phyloP scores from a whole-genome alignment of 805 yeast genomes.

The Candida xyloterini region DNA sequence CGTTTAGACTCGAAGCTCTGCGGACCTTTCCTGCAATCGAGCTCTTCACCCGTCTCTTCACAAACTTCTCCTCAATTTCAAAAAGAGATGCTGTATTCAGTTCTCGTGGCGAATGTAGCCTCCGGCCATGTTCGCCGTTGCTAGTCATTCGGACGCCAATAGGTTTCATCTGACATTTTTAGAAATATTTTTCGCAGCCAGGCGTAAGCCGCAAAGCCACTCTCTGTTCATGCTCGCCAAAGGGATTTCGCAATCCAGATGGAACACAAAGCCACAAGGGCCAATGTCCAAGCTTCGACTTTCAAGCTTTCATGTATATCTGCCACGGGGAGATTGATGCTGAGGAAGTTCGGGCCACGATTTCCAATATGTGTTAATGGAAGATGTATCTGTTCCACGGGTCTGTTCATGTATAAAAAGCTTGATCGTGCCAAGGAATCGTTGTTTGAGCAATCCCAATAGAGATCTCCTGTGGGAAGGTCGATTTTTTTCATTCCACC shows the following conservation, averaged over 20 bases:
- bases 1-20: background rate
- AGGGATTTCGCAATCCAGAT: background rate
- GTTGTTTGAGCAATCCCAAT: conserved; percentile 27
- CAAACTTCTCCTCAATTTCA: conserved; percentile 28
- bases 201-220: conserved; percentile 7
- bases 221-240: conserved; percentile 2
- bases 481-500: conserved; percentile 6
- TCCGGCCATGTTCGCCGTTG: background rate
- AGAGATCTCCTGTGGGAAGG: conserved; percentile 24
- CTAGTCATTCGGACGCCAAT: conserved; percentile 1
- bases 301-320: background rate
- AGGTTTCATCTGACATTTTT: conserved; percentile 5
- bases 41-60: conserved; percentile 4
- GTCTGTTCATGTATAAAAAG: conserved; percentile 21
- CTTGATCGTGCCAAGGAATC: conserved; percentile 15
- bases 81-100: conserved; percentile 40
- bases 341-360: conserved; percentile 2
- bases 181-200: conserved; percentile 11
- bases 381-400: conserved; percentile 1
- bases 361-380: conserved; percentile 2
- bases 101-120: conserved; percentile 27
- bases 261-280: conserved; percentile 2
- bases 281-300: conserved; percentile 5
- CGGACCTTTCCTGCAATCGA: background rate
- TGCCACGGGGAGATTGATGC: conserved; percentile 1